Conservation (phyloP, 768 basidiomycete species). For the Scleroderma bovista region DNA sequence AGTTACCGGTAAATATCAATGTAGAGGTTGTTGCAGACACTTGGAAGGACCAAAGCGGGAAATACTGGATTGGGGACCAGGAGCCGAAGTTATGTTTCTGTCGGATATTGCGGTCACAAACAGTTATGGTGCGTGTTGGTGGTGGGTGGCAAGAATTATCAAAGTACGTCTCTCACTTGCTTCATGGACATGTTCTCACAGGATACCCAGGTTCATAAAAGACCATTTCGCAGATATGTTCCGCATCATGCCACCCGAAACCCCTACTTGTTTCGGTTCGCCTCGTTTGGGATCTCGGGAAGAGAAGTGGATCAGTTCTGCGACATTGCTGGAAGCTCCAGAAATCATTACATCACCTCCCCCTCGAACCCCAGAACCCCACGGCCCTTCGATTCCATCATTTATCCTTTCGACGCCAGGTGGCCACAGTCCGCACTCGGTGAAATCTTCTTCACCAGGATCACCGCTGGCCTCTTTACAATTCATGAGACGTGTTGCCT, state of each 20-base stretch:
- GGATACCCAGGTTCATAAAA: conserved; percentile 65
- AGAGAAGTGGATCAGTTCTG: conserved; percentile 82
- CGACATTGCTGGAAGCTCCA: conserved; percentile 57
- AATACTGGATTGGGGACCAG: conserved; percentile 94
- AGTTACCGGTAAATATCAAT: conserved; percentile 78
- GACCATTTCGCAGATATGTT: conserved; percentile 83
- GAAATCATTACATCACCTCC: conserved; percentile 30
- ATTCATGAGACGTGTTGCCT: conserved; percentile 77
- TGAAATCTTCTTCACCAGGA: conserved; percentile 52
- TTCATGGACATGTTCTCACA: conserved; percentile 3
- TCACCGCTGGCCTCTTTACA: conserved; percentile 79
- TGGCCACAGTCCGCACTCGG: conserved; percentile 40
- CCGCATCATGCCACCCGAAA: conserved; percentile 59
- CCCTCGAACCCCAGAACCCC: conserved; percentile 69
- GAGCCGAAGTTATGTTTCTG: conserved; percentile 90
- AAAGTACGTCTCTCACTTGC: conserved; percentile 48
- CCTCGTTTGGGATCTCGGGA: conserved; percentile 40
- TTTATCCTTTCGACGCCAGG: conserved; percentile 53
- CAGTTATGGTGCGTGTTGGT: conserved; percentile 94
- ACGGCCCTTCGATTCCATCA: conserved; percentile 50
- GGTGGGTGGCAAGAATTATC: conserved; percentile 93
- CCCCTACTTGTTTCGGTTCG: conserved; percentile 45
- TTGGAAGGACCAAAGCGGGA: conserved; percentile 91
- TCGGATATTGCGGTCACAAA: conserved; percentile 83
- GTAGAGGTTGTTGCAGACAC: conserved; percentile 75